Conservation (phyloP, 140 eudicot genomes). For the Cichorium intybus region DNA sequence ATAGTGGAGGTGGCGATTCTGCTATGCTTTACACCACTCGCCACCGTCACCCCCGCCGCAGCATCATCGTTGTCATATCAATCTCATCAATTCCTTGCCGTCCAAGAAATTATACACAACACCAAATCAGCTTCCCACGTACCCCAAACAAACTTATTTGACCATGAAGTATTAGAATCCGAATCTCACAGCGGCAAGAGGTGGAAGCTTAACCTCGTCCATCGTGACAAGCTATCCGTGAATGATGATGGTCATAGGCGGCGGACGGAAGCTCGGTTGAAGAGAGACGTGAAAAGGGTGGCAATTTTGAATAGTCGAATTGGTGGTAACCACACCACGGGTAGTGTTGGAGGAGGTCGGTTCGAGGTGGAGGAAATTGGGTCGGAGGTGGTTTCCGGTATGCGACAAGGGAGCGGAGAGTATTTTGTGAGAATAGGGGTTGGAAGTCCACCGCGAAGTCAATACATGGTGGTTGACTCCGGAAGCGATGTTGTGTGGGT, state of each 20-base stretch:
- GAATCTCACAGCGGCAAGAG: neutral
- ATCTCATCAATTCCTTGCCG: constrained; percentile 50
- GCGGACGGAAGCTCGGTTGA: constrained; percentile 50
- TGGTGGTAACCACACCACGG: constrained; percentile 7
- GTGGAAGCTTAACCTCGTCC: constrained; percentile 55
- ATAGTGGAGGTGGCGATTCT: constrained; percentile 9
- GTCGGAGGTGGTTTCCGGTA: constrained; percentile 75
- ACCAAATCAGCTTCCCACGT: constrained; percentile 25
- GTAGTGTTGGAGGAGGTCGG: constrained; percentile 24
- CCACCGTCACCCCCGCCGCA: constrained; percentile 33
- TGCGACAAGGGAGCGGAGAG: constrained; percentile 63
- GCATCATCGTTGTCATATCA: constrained; percentile 34
- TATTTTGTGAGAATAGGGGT: constrained; percentile 65
- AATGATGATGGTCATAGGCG: constrained; percentile 31
- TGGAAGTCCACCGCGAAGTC: constrained; percentile 51
- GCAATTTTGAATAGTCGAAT: constrained; percentile 30
- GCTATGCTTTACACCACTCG: constrained; percentile 21
- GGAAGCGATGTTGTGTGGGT: constrained; percentile 73
- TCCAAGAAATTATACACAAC: constrained; percentile 41
- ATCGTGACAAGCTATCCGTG: constrained; percentile 55
- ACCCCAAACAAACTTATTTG: constrained; percentile 26
- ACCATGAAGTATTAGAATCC: constrained; percentile 16
- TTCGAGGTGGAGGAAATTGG: constrained; percentile 71
- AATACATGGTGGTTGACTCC: constrained; percentile 67
- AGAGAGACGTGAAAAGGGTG: constrained; percentile 63